phyloP scores from a whole-genome alignment of 2,329 filamentous ascomycete species.

The Dichotomopilus funicola region DNA sequence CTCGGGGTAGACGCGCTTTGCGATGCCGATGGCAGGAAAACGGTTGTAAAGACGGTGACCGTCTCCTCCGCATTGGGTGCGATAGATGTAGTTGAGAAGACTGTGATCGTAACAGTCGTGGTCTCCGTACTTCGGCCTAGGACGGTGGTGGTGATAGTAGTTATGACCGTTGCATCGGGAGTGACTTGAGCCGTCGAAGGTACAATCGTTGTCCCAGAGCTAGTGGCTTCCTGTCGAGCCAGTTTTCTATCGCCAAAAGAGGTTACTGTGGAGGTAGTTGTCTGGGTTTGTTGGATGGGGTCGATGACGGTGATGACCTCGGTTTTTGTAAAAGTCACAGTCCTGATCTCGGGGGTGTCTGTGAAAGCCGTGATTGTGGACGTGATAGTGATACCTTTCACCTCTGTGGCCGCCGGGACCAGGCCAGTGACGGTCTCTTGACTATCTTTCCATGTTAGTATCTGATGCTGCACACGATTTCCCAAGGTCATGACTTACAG shows the following conservation, averaged over 20 bases:
- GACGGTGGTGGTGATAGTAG: slow-evolving; percentile 19
- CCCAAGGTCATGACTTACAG: too few relatives aligned
- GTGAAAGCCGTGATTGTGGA: slow-evolving; percentile 19
- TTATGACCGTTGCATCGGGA: background rate
- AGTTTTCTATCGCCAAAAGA: slow-evolving; percentile 9
- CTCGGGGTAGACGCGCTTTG: background rate
- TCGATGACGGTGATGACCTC: slow-evolving; percentile 25
- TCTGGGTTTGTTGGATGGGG: slow-evolving; percentile 22
- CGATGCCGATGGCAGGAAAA: slow-evolving; percentile 12
- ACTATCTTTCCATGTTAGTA: too few relatives aligned
- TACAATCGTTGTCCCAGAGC: background rate
- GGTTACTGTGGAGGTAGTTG: slow-evolving; percentile 18
- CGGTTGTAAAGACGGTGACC: slow-evolving; percentile 20
- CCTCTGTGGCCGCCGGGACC: too few relatives aligned
- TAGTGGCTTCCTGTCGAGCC: background rate
- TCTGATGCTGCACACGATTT: too few relatives aligned
- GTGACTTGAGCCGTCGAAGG: background rate
- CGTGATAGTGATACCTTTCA: slow-evolving; percentile 5
- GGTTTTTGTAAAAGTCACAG: slow-evolving; percentile 19
- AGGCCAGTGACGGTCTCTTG: too few relatives aligned
- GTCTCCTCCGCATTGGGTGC: slow-evolving; percentile 22
- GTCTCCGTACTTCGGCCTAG: slow-evolving; percentile 10
- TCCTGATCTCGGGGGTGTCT: slow-evolving; percentile 9
- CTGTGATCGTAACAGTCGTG: slow-evolving; percentile 17
- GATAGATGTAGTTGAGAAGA: slow-evolving; percentile 19